Evolutionary conservation across 371 early-diverging fungal genomes (phyloP).

Genomic region (Paraphysoderma sedebokerense): DNA sequence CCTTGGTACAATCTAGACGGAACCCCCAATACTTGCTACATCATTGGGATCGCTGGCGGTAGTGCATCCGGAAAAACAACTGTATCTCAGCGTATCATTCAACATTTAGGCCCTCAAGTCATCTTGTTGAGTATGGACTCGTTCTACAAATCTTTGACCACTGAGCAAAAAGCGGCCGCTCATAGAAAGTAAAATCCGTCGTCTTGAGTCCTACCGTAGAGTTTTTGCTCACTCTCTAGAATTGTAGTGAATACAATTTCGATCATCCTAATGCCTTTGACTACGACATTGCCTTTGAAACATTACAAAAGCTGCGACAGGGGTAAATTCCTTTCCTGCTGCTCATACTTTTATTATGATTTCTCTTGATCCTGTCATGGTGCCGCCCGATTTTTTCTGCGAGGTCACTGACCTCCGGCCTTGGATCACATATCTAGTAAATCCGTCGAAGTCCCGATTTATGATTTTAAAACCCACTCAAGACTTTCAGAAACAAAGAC

Average conservation of each 20-base stretch:
- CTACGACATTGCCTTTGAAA: slow-evolving; percentile 51
- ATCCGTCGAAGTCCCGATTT: slow-evolving; percentile 54
- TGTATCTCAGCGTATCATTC: slow-evolving; percentile 20
- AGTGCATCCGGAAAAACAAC: slow-evolving; percentile 30
- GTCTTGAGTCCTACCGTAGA: too few species aligned
- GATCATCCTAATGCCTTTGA: slow-evolving; percentile 72
- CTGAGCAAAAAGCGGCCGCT: slow-evolving; percentile 38
- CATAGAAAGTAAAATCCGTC: slow-evolving; percentile 43
- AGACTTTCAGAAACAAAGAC: slow-evolving; percentile 36
- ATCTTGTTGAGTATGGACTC: slow-evolving; percentile 85
- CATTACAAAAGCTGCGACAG: slow-evolving; percentile 47
- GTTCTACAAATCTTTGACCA: slow-evolving; percentile 68
- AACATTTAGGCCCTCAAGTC: slow-evolving; percentile 25
- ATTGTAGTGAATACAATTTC: slow-evolving; percentile 48
- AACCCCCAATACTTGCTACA: slow-evolving; percentile 11
- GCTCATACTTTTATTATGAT: too few species aligned
- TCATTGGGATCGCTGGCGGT: slow-evolving; percentile 35
- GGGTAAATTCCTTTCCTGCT: too few species aligned
- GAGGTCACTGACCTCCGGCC: too few species aligned
- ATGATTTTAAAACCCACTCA: slow-evolving; percentile 60
- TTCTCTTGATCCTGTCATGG: too few species aligned
- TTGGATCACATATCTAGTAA: slow-evolving; percentile 45
- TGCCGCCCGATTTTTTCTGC: too few species aligned
- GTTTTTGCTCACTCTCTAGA: too few species aligned
- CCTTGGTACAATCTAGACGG: slow-evolving; percentile 3